These are phyloP conservation scores for Solanum pennellii DNA, from an alignment of 257 asterid genomes.

Conservation along the genomic window DNA sequence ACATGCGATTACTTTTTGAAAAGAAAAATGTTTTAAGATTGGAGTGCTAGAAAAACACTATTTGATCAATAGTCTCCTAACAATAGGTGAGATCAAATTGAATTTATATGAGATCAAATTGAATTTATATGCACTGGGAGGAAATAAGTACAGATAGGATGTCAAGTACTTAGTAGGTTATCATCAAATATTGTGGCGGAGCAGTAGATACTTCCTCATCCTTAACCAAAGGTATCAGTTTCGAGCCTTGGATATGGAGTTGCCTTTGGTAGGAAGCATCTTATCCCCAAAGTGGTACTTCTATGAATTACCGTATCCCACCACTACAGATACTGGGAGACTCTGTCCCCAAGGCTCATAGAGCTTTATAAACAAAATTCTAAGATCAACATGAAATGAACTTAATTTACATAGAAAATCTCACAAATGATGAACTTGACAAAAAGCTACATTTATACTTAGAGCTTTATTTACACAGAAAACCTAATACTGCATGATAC, in stretches of 20 bases:
- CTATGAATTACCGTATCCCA: not conserved
- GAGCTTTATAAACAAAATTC: not conserved
- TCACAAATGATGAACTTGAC: not conserved
- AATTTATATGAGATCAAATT: not conserved
- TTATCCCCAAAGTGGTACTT: not conserved
- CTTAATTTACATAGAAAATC: not conserved
- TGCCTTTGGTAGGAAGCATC: too few relatives aligned
- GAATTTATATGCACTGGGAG: not conserved
- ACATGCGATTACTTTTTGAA: too few relatives aligned
- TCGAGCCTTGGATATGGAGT: not conserved
- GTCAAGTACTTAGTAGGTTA: not conserved
- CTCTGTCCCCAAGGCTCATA: not conserved
- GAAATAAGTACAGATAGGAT: not conserved
- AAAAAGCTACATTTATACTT: not conserved
- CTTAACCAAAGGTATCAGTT: not conserved
- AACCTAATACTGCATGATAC: not conserved
- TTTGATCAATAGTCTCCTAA: too few relatives aligned
- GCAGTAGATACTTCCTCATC: too few relatives aligned
- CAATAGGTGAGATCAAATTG: not conserved
- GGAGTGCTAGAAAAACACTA: too few relatives aligned
- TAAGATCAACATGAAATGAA: not conserved
- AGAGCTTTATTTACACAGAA: not conserved
- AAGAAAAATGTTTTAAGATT: too few relatives aligned
- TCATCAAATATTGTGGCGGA: not conserved
- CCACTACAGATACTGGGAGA: not conserved